These are phyloP conservation scores for Scutellaria barbata DNA, from an alignment of 257 asterid genomes.

Conservation along the genomic window DNA sequence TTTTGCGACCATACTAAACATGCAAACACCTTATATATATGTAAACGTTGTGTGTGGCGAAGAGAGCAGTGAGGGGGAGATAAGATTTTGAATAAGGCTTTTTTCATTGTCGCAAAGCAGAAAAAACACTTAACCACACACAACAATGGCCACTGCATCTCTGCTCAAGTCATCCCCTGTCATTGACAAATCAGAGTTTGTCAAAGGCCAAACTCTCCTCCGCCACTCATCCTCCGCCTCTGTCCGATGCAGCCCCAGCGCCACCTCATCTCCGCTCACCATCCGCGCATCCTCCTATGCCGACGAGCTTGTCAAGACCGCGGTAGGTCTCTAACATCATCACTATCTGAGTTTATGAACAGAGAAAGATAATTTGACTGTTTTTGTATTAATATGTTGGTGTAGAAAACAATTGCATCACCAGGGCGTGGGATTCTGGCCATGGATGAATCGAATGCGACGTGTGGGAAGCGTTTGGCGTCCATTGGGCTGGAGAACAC, in stretches of 20 bases:
- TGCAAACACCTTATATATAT: conserved; percentile 45
- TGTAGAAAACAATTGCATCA: conserved; percentile 84
- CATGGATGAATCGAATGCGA: conserved; percentile 94
- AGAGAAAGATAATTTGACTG: background rate
- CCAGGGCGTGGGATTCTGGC: conserved; percentile 92
- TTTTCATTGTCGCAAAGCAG: background rate
- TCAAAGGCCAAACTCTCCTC: conserved; percentile 71
- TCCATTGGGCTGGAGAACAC: conserved; percentile 94
- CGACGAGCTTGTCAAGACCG: conserved; percentile 90
- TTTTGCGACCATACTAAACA: conserved; percentile 26
- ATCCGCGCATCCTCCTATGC: conserved; percentile 82
- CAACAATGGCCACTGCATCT: conserved; percentile 84
- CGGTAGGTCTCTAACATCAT: conserved; percentile 48
- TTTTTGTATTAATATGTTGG: conserved; percentile 1
- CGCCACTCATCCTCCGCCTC: conserved; percentile 69
- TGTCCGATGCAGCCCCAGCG: conserved; percentile 52
- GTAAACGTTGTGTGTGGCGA: conserved; percentile 51
- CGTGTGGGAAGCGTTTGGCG: conserved; percentile 87
- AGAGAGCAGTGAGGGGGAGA: conserved; percentile 48
- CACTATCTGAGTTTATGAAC: too few relatives aligned
- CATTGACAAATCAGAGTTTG: conserved; percentile 76
- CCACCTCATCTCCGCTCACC: conserved; percentile 50
- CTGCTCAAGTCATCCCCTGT: conserved; percentile 80
- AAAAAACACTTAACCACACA: conserved; percentile 3
- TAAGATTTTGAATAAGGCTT: conserved; percentile 49